Percentiles rank a stretch among this genome's conserved stretches.
These are phyloP conservation scores for Trebouxia sp. DNA, from an alignment of 139 green algal genomes.

Conservation along the genomic window DNA sequence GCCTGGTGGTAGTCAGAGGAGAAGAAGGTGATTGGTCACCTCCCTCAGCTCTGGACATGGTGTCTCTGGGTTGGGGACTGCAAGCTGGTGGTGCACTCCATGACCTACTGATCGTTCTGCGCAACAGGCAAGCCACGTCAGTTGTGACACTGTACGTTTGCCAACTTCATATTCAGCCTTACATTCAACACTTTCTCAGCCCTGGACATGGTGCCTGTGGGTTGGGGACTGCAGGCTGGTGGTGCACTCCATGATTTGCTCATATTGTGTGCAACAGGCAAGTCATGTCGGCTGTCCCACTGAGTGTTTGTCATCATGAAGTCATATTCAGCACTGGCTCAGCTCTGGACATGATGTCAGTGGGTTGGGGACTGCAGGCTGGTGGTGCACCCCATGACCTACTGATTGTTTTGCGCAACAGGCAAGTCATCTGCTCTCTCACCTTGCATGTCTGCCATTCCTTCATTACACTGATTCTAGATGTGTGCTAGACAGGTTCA, in stretches of 20 bases:
- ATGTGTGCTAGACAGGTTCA: too few relatives aligned
- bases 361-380: conserved; percentile 66
- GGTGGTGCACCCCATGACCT: conserved; percentile 39
- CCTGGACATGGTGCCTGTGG: conserved; percentile 44
- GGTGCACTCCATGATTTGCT: conserved; percentile 64
- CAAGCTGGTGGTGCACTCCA: conserved; percentile 58
- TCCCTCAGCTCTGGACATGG: conserved; percentile 51
- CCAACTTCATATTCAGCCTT: neutral
- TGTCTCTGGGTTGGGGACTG: conserved; percentile 60
- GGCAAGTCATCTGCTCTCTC: too few relatives aligned
- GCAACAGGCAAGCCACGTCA: conserved; percentile 28
- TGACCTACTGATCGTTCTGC: conserved; percentile 66
- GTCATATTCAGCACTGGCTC: conserved; percentile 37
- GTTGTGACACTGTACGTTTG: neutral
- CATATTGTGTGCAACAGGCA: conserved; percentile 53
- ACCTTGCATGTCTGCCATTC: too few relatives aligned
- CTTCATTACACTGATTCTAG: too few relatives aligned
- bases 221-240: conserved; percentile 64
- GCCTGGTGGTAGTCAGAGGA: conserved; percentile 61
- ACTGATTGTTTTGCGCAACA: conserved; percentile 29
- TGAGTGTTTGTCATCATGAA: neutral
- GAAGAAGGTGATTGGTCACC: conserved; percentile 51
- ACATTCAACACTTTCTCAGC: conserved; percentile 43
- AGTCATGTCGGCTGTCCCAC: neutral
- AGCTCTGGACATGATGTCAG: conserved; percentile 42